Base-by-base conservation (phyloP, 129 eudicot species). In the Tagetes erecta region DNA sequence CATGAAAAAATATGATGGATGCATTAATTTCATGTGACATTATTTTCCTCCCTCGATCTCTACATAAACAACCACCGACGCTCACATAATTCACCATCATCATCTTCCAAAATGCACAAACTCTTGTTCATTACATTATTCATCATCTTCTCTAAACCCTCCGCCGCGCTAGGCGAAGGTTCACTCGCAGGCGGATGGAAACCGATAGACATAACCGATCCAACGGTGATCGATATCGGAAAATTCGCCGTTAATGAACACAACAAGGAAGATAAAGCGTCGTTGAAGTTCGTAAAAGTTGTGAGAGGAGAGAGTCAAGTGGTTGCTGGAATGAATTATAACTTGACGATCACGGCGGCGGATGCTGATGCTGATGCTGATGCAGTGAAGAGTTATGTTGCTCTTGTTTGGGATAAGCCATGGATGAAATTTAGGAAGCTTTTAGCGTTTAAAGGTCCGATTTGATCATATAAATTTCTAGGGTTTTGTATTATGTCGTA, bases 181-280 rank as follows among this genome's bases (percentile, higher is more conserved):
- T 6, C 38, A 8, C 38, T 67, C 34, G 5, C 45, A 1, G 75
- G 75, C 40, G 62, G 62, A 14, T 77, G 81, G 81, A 77, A 45
- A n/a, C 75, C 60, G 49, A 77, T 68, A 45, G 8, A 77, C 35
- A 34, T 59, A 30, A 77, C 60, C 9, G 70, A 77, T 14, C 62
- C 75, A 1, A 6, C 50, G 11, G 72, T 77, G n/a, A 69, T 68
- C 3, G 75, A 58, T 2, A 77, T 67, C 20, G 81, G 62, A 12
- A 77, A 56, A 55, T 77, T 77, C 13, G 81, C 81, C 1, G 49
- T 77, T 40, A 51, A 57, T 34, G 81, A 77, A 50, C 81, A 77
- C 49, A 59, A 77, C 75, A 45, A 44, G 20, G 35, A 8, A 51
- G 31, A 35, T 6, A 40, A 77, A 3, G 60, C 9, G 52, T 42